Evolutionary conservation across 345 rosid species (phyloP).

Genomic region (Balakata baccata): DNA sequence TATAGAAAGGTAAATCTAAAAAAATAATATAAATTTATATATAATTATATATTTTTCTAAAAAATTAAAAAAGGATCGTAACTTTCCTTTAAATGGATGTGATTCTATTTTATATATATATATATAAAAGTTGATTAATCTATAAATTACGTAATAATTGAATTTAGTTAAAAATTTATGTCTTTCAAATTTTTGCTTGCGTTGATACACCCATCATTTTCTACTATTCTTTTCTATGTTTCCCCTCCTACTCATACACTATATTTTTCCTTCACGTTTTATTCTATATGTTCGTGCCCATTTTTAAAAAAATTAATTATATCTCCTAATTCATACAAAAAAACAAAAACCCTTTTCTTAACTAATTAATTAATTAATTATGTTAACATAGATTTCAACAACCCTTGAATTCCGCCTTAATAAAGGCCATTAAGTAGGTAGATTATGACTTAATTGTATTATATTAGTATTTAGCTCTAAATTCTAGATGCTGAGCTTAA

Average conservation of each 20-base stretch:
- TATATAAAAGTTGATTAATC: too few relatives aligned
- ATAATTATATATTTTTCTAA: too few relatives aligned
- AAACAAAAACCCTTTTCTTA: background rate
- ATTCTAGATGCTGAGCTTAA: conserved; percentile 14
- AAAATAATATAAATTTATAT: too few relatives aligned
- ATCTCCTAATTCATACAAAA: background rate
- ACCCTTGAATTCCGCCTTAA: conserved; percentile 59
- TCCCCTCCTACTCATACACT: conserved; percentile 26
- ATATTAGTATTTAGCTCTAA: conserved; percentile 13
- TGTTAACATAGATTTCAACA: conserved; percentile 18
- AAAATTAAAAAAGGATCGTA: too few relatives aligned
- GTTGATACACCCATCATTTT: conserved; percentile 12
- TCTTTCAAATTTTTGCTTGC: too few relatives aligned
- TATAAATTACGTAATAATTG: too few relatives aligned
- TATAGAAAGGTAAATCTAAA: too few relatives aligned
- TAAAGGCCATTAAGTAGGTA: conserved; percentile 33
- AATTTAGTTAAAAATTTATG: too few relatives aligned
- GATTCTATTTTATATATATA: too few relatives aligned
- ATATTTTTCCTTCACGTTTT: conserved; percentile 11
- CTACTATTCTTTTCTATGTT: conserved; percentile 32
- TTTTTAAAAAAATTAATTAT: background rate
- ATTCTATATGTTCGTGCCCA: conserved; percentile 14
- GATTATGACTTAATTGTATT: conserved; percentile 20
- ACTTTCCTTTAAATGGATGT: too few relatives aligned
- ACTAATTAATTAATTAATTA: background rate